Evolutionary conservation across 106 monocot genomes (phyloP).

Genomic region (Dioscorea dumetorum): DNA sequence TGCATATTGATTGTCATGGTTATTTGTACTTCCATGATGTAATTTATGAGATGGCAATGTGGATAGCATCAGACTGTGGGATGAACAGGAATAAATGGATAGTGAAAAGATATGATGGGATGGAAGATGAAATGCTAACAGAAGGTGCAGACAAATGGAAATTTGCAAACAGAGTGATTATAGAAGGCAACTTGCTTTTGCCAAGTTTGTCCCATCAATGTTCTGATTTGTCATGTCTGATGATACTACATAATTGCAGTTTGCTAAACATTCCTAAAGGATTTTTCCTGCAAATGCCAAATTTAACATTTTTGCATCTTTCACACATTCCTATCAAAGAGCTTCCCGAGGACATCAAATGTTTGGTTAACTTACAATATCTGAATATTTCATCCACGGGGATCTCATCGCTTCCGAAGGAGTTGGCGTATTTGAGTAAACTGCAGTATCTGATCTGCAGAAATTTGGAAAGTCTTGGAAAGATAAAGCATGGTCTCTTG

Average conservation of each 20-base stretch:
- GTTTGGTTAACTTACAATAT: conserved; percentile 1
- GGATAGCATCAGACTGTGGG: conserved; percentile 17
- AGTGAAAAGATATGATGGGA: not conserved
- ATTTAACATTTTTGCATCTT: conserved; percentile 12
- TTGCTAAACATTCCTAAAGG: not conserved
- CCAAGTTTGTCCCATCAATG: not conserved
- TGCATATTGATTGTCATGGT: not conserved
- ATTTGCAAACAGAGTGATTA: not conserved
- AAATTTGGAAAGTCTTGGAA: too few species aligned
- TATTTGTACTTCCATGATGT: conserved; percentile 14
- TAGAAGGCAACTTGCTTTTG: not conserved
- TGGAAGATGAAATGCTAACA: not conserved
- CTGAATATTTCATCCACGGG: conserved; percentile 14
- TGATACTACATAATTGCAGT: conserved; percentile 1
- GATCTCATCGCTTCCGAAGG: conserved; percentile 4
- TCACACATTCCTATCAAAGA: not conserved
- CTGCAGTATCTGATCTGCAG: conserved; percentile 4
- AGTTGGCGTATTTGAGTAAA: not conserved
- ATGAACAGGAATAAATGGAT: not conserved
- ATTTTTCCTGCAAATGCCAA: not conserved
- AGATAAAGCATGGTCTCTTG: not conserved
- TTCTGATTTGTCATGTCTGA: not conserved
- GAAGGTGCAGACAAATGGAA: not conserved
- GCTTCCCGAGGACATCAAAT: conserved; percentile 10
- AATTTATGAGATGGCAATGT: conserved; percentile 4